Base-by-base conservation (phyloP, 2,329 filamentous ascomycete genomes). In the Aureobasidium mangrovei region DNA sequence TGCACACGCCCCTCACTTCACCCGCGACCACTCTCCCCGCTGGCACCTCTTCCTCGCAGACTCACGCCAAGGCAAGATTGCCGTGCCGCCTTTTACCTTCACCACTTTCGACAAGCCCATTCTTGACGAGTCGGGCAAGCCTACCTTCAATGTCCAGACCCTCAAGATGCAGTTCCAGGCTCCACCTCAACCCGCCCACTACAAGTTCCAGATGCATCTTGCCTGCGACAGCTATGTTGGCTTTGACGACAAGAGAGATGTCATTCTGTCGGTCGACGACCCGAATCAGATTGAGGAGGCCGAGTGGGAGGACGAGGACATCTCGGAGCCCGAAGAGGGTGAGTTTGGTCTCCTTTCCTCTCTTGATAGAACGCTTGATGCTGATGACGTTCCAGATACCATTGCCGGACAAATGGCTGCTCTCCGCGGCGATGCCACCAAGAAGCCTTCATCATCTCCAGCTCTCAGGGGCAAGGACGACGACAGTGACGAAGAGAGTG, bases 321-420 rank as follows among this genome's bases (percentile, higher is more conserved):
- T 98, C 61, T 95, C 88, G 67, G 93, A 98, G 69, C 93, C 94
- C 35, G 93, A 97, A 60, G 93, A 98, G 77, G 93, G 93, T 95
- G 78, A 76, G 84, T 76, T 44, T 10, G 31, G 3, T 24, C 12
- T 18, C 4, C 7, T 42, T n/a, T 24, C 41, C 18, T 31, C 31
- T 18, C 32, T 40, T 24, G 24, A 31, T 12, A 10, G 31, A 29
- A 9, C 7, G 4, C 28, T 32, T 7, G 4, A 27, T 42, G 24
- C 55, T 55, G 55, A 63, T 63, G 46, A 8, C 6, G 18, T 32
- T 49, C 12, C 56, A 70, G 68, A 69, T 57, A 61, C 67, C 4
- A 66, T 70, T 33, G 67, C 67, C 7, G 68, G 68, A 36, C 63
- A 67, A 54, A 68, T 70, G 66, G 67, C 67, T 4, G 63, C 66